A percentile compares a stretch with the other conserved stretches of the same genome.
Evolutionary conservation across 108 stramenopile species (phyloP).

Genomic region (Cylindrotheca closterium): DNA sequence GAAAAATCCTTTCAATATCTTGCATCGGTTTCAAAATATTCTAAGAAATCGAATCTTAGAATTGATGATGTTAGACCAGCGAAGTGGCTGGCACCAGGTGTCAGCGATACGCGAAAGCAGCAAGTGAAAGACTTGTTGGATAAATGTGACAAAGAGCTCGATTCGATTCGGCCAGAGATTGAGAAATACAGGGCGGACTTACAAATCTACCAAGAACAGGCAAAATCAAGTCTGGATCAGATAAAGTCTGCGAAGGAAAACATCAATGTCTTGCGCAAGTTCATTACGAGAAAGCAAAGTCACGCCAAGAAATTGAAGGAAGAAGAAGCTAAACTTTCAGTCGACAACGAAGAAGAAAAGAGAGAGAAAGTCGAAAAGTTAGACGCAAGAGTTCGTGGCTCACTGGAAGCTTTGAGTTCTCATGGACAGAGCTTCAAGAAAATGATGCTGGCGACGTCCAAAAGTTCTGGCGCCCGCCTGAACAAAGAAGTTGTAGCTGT

Average conservation of each 20-base stretch:
- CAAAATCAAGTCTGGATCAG: slow-evolving; percentile 27
- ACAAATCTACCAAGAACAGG: slow-evolving; percentile 24
- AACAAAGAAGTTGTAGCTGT: slow-evolving; percentile 45
- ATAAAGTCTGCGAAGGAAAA: slow-evolving; percentile 39
- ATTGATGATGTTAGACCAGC: slow-evolving; percentile 46
- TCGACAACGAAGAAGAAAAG: slow-evolving; percentile 64
- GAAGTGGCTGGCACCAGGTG: slow-evolving; percentile 49
- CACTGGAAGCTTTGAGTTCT: slow-evolving; percentile 41
- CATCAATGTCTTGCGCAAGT: slow-evolving; percentile 21
- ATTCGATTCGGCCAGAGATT: slow-evolving; percentile 37
- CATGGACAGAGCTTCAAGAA: slow-evolving; percentile 50
- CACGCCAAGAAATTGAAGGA: slow-evolving; percentile 56
- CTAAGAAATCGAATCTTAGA: slow-evolving; percentile 26
- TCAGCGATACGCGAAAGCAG: slow-evolving; percentile 50
- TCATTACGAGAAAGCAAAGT: slow-evolving; percentile 40
- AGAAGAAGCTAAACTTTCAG: slow-evolving; percentile 47
- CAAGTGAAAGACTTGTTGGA: slow-evolving; percentile 37
- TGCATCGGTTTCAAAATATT: slow-evolving; percentile 18
- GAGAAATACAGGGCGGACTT: slow-evolving; percentile 27
- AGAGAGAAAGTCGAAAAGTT: slow-evolving; percentile 37
- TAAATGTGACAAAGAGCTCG: slow-evolving; percentile 26
- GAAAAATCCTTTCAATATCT: slow-evolving; percentile 46
- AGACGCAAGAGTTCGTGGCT: slow-evolving; percentile 38
- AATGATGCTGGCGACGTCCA: slow-evolving; percentile 46
- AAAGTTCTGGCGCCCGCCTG: slow-evolving; percentile 48